phyloP scores from a whole-genome alignment of 2,329 filamentous ascomycete species.

The Fusarium humuli region DNA sequence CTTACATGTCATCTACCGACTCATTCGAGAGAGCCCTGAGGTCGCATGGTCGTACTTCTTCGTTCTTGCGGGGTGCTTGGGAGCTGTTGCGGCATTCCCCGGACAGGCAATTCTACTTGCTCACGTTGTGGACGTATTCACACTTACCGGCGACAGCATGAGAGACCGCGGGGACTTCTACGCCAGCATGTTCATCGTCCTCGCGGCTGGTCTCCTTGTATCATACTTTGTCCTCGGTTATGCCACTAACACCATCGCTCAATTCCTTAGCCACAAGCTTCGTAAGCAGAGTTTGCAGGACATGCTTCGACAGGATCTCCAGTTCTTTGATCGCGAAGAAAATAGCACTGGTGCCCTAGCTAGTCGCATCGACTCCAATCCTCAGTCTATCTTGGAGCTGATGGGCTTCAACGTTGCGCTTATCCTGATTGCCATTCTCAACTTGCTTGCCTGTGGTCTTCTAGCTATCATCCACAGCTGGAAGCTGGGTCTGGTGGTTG shows the following conservation, averaged over 20 bases:
- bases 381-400: constrained; percentile 55
- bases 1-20: constrained; percentile 47
- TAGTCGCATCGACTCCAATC: constrained; percentile 52
- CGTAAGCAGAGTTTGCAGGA: constrained; percentile 44
- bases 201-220: constrained; percentile 59
- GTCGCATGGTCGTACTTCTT: constrained; percentile 52
- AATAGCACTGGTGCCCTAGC: constrained; percentile 55
- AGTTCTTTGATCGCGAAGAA: constrained; percentile 57
- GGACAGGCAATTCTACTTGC: constrained; percentile 59
- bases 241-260: constrained; percentile 49
- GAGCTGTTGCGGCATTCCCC: constrained; percentile 54
- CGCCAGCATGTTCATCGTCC: constrained; percentile 66
- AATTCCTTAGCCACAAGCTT: constrained; percentile 45
- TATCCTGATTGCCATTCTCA: constrained; percentile 54
- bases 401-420: constrained; percentile 58
- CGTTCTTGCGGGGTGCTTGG: constrained; percentile 48
- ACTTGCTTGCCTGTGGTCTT: constrained; percentile 53
- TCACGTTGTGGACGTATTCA: constrained; percentile 57
- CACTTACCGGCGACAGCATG: constrained; percentile 49
- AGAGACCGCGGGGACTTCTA: constrained; percentile 61
- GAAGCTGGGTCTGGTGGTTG: constrained; percentile 62
- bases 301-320: constrained; percentile 56
- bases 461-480: constrained; percentile 59
- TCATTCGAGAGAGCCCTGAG: constrained; percentile 55
- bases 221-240: constrained; percentile 57